Evolutionary conservation across 345 rosid genomes (phyloP).

Genomic region (Lumnitzera racemosa): DNA sequence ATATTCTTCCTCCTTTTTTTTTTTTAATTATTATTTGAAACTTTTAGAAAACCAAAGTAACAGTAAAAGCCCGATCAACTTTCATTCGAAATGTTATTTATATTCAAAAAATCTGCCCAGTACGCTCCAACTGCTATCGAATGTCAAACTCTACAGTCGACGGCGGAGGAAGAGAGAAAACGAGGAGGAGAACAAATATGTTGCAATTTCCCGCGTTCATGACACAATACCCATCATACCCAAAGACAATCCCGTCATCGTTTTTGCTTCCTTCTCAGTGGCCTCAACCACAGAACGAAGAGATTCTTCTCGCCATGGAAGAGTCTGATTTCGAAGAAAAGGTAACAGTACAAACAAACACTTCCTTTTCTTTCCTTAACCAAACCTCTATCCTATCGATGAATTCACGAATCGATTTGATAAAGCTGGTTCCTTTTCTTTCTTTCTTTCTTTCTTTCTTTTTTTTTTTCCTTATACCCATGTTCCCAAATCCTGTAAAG

Average conservation of each 20-base stretch:
- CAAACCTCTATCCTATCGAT: neutral
- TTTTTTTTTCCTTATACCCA: too few relatives aligned
- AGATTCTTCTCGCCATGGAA: constrained; percentile 82
- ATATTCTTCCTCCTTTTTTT: too few relatives aligned
- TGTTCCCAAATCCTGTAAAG: too few relatives aligned
- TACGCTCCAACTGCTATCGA: too few relatives aligned
- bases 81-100: too few relatives aligned
- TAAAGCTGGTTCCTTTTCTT: too few relatives aligned
- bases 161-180: neutral
- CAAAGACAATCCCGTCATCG: constrained; percentile 58
- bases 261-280: constrained; percentile 61
- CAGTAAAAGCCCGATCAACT: too few relatives aligned
- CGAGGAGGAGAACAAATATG: constrained; percentile 23
- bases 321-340: constrained; percentile 76
- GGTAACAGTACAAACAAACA: constrained; percentile 16
- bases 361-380: neutral
- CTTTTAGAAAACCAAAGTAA: too few relatives aligned
- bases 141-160: too few relatives aligned
- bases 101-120: neutral
- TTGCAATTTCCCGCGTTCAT: constrained; percentile 81
- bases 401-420: too few relatives aligned
- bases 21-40: too few relatives aligned
- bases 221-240: constrained; percentile 61
- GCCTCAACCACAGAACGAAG: constrained; percentile 70
- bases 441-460: too few relatives aligned